Conservation (phyloP, 371 early-diverging fungal genomes). For the Syncephalis plumigaleata region DNA sequence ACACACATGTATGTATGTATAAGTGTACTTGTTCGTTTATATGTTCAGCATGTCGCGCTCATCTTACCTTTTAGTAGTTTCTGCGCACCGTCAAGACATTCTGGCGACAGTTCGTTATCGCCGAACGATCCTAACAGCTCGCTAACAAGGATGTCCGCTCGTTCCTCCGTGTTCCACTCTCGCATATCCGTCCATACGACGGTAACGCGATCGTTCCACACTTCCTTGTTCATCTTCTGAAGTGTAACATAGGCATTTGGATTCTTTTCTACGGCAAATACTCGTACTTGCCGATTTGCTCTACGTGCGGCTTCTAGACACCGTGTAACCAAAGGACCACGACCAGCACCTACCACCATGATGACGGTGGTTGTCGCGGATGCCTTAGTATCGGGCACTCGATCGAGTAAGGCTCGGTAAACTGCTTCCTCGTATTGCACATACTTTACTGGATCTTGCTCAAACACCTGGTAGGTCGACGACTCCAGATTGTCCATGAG, state of each 20-base stretch:
- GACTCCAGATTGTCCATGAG: slow-evolving; percentile 87
- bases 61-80: slow-evolving; percentile 47
- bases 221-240: slow-evolving; percentile 43
- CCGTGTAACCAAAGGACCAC: slow-evolving; percentile 69
- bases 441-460: slow-evolving; percentile 84
- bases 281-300: slow-evolving; percentile 35
- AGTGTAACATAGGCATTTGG: slow-evolving; percentile 85
- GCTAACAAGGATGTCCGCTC: slow-evolving; percentile 78
- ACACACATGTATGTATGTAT: neutral
- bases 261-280: slow-evolving; percentile 90
- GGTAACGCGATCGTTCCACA: slow-evolving; percentile 69
- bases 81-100: slow-evolving; percentile 88
- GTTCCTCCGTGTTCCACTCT: slow-evolving; percentile 50
- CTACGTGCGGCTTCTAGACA: slow-evolving; percentile 58
- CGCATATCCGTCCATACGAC: slow-evolving; percentile 87
- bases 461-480: slow-evolving; percentile 84
- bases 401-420: slow-evolving; percentile 36
- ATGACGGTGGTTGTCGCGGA: slow-evolving; percentile 43
- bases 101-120: slow-evolving; percentile 94
- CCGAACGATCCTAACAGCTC: slow-evolving; percentile 90
- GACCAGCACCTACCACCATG: slow-evolving; percentile 71
- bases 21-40: no score
- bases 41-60: neutral
- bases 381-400: slow-evolving; percentile 20
- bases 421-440: slow-evolving; percentile 67